Evolutionary conservation across 768 basidiomycete species (phyloP).

Genomic region (Psilocybe cyanescens): DNA sequence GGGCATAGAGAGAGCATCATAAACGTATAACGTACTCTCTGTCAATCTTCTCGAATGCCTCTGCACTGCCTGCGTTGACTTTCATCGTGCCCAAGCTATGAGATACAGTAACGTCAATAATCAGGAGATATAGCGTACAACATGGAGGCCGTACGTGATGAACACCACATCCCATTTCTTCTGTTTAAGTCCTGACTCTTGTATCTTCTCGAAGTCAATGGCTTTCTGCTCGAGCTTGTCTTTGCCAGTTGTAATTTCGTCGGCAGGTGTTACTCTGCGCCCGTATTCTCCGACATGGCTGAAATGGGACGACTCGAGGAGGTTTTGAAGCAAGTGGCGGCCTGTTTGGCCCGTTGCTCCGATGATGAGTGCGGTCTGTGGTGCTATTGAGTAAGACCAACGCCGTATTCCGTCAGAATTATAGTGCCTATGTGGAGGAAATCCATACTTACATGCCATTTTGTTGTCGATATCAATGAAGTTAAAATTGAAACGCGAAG

Average conservation of each 20-base stretch:
- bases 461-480: no score
- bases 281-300: slow-evolving; percentile 72
- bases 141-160: slow-evolving; percentile 52
- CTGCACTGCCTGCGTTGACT: slow-evolving; percentile 61
- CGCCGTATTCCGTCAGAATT: no score
- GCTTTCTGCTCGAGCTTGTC: slow-evolving; percentile 71
- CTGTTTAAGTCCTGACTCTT: slow-evolving; percentile 50
- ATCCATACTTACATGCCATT: no score
- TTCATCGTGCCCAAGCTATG: slow-evolving; percentile 67
- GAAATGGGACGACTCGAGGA: slow-evolving; percentile 61
- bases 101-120: neutral
- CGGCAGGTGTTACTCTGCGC: slow-evolving; percentile 55
- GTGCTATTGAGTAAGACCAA: slow-evolving; percentile 9
- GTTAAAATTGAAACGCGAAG: no score
- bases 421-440: no score
- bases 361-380: slow-evolving; percentile 66
- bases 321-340: slow-evolving; percentile 58
- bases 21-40: slow-evolving; percentile 53
- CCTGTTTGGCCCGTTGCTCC: slow-evolving; percentile 80
- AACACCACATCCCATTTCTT: slow-evolving; percentile 78
- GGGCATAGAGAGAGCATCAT: neutral
- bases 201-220: slow-evolving; percentile 71
- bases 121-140: neutral
- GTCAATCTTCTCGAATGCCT: slow-evolving; percentile 77
- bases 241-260: slow-evolving; percentile 41